phyloP scores from a whole-genome alignment of 139 green algal genomes.

The Desmodesmus armatus region DNA sequence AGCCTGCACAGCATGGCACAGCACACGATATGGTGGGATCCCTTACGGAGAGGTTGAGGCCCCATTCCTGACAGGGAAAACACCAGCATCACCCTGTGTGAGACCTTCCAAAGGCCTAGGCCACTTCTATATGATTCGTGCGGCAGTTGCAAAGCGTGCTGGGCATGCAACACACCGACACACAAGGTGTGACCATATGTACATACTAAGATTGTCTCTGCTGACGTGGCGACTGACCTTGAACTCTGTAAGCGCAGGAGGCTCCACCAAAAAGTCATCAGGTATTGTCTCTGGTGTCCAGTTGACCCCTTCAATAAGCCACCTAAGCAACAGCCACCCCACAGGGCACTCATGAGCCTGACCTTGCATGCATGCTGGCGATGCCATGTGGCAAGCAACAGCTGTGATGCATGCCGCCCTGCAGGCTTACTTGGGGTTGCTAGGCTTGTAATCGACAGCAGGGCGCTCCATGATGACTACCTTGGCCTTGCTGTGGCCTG shows the following conservation, averaged over 20 bases:
- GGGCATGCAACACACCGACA: too few species aligned
- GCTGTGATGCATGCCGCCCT: neutral
- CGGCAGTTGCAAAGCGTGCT: too few species aligned
- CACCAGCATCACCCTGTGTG: too few species aligned
- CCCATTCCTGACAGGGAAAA: too few species aligned
- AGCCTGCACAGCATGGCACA: neutral
- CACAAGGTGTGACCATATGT: too few species aligned
- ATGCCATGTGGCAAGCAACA: neutral
- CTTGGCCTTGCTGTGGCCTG: too few species aligned
- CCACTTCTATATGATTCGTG: too few species aligned
- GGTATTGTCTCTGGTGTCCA: slow-evolving; percentile 28
- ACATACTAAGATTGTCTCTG: too few species aligned
- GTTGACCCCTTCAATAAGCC: slow-evolving; percentile 1
- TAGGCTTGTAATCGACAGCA: slow-evolving; percentile 22
- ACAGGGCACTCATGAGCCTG: neutral
- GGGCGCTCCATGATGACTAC: slow-evolving; percentile 16
- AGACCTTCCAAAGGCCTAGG: too few species aligned
- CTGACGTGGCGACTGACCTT: too few species aligned
- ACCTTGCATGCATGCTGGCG: neutral
- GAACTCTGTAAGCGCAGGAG: slow-evolving; percentile 9
- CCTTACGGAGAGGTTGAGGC: too few species aligned
- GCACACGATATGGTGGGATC: too few species aligned
- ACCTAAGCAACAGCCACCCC: slow-evolving; percentile 26
- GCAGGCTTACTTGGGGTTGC: slow-evolving; percentile 24
- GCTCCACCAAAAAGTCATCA: slow-evolving; percentile 1